Evolutionary conservation across 1,284 basidiomycete genomes (phyloP).

Genomic region (Boletus mariae): DNA sequence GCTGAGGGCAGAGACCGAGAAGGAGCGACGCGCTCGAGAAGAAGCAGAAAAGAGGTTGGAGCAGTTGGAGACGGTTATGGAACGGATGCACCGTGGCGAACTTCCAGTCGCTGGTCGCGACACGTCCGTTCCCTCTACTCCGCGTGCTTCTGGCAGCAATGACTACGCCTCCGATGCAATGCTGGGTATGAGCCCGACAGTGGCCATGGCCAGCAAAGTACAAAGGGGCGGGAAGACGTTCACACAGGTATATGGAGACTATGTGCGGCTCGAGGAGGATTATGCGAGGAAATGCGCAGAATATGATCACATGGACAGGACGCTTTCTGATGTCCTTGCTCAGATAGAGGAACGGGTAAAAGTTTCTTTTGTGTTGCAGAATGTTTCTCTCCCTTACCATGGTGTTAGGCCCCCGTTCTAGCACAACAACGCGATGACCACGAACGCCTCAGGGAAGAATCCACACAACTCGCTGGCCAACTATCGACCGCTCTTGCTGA

Average conservation of each 20-base stretch:
- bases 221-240: constrained; percentile 82
- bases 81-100: constrained; percentile 65
- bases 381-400: neutral
- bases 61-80: constrained; percentile 60
- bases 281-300: constrained; percentile 75
- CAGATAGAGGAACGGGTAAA: constrained; percentile 88
- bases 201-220: constrained; percentile 76
- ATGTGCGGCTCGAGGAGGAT: constrained; percentile 81
- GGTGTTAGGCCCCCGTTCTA: constrained; percentile 77
- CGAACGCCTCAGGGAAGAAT: constrained; percentile 73
- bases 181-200: constrained; percentile 75
- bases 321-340: constrained; percentile 67
- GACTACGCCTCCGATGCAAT: constrained; percentile 49
- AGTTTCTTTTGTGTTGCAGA: constrained; percentile 8
- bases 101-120: constrained; percentile 52
- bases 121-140: constrained; percentile 42
- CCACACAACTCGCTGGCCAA: constrained; percentile 75
- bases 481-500: constrained; percentile 70
- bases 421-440: constrained; percentile 86
- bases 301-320: constrained; percentile 77
- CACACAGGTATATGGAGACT: constrained; percentile 88
- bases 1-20: constrained; percentile 64
- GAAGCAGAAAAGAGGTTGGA: constrained; percentile 58
- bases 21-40: constrained; percentile 56
- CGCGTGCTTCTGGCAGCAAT: constrained; percentile 47